phyloP scores from a whole-genome alignment of 2,329 filamentous ascomycete species.

The Colletotrichum nymphaeae region DNA sequence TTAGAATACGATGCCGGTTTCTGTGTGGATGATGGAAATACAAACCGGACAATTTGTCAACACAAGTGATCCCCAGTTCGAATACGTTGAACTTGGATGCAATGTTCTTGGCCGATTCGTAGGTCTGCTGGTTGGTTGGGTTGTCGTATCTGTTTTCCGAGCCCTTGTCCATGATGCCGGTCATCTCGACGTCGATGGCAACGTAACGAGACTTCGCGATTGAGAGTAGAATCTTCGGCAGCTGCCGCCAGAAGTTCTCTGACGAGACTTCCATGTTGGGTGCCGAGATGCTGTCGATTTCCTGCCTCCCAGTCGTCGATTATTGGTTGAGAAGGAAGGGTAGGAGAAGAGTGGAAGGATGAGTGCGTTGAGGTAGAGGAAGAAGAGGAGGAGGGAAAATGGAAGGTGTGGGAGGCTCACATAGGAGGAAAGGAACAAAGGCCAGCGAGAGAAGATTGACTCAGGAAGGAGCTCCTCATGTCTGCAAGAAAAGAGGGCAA shows the following conservation, averaged over 20 bases:
- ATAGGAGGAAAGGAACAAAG: no score
- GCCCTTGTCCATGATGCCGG: constrained; percentile 9
- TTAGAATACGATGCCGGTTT: background rate
- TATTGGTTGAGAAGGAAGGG: background rate
- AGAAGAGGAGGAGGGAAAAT: no score
- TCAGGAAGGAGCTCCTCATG: no score
- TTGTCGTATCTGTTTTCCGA: background rate
- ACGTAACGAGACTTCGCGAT: constrained; percentile 46
- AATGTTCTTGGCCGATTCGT: constrained; percentile 42
- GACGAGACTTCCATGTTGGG: constrained; percentile 36
- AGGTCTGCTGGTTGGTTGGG: constrained; percentile 36
- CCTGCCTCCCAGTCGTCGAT: background rate
- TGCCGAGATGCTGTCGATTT: no score
- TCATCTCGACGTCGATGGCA: constrained; percentile 52
- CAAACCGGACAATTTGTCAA: constrained; percentile 32
- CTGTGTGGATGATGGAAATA: background rate
- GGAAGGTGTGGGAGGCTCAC: no score
- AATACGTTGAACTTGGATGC: constrained; percentile 47
- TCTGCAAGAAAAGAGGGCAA: no score
- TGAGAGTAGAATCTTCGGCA: constrained; percentile 44
- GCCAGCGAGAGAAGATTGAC: no score
- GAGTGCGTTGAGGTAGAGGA: no score
- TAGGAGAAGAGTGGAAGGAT: background rate
- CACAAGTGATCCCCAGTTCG: constrained; percentile 50
- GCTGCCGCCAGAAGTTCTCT: constrained; percentile 36